Base-by-base conservation (phyloP, 306 rosid genomes). In the Cyclanthera cordifolia region DNA sequence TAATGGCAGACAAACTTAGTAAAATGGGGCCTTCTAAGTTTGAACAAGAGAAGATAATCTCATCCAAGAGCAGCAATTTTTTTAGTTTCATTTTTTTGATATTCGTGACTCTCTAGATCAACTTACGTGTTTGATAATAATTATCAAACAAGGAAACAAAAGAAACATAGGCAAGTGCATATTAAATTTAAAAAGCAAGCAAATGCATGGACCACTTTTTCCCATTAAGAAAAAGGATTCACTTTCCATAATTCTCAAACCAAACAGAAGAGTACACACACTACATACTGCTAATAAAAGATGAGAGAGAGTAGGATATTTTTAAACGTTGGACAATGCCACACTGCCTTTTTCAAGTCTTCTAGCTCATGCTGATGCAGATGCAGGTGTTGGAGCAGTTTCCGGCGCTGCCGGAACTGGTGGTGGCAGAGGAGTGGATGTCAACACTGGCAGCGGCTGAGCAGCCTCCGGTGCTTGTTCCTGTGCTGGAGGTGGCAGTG, bases 1-100 rank as follows among this genome's bases (percentile, higher is more conserved):
- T 9, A 61, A 47, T 60, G 67, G 67, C 67, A 60, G 48, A 34
- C 67, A 60, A 32, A 60, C 67, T 59, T 59, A 28, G 67, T 3
- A 59, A 30, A 32, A 32, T 32, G 67, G 67, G 67, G 14, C 67
- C 67, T 59, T 47, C 24, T n/a, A 32, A 1, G 25, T 59, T 59
- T 16, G 67, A 59, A 2, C 45, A 8, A 59, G 66, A 59, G 47
- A 32, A 48, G 8, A 17, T 17, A 3, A 10, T 34, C 15, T 60
- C 20, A 57, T 28, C 6, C 19, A n/a, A n/a, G n/a, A n/a, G n/a
- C n/a, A n/a, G n/a, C n/a, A n/a, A n/a, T n/a, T n/a, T n/a, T n/a
- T n/a, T n/a, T n/a, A n/a, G n/a, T n/a, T n/a, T n/a, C n/a, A n/a
- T n/a, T n/a, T n/a, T n/a, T n/a, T n/a, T n/a, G n/a, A n/a, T n/a